These are phyloP conservation scores for Gastrolobium villosum DNA, from an alignment of 306 rosid genomes.

Conservation along the genomic window DNA sequence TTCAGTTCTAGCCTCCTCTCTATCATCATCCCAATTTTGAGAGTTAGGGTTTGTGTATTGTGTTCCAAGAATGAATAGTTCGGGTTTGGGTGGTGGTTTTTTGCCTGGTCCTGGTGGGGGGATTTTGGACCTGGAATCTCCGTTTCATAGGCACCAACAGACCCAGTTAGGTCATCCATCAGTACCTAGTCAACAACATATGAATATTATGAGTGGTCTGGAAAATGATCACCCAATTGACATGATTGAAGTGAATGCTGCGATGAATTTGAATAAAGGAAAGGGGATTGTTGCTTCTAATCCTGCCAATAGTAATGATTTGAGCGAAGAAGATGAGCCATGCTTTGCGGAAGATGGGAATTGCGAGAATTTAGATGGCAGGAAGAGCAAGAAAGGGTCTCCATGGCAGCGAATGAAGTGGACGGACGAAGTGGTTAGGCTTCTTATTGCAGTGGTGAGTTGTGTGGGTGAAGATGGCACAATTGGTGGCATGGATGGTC, in stretches of 20 bases:
- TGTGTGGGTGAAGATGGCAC: slow-evolving; percentile 91
- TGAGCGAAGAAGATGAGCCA: slow-evolving; percentile 87
- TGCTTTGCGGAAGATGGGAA: slow-evolving; percentile 74
- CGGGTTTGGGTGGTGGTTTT: slow-evolving; percentile 84
- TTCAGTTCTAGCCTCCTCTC: slow-evolving; percentile 2
- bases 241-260: slow-evolving; percentile 59
- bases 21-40: slow-evolving; percentile 26
- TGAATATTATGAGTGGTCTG: slow-evolving; percentile 64
- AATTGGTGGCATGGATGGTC: slow-evolving; percentile 64
- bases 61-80: slow-evolving; percentile 67
- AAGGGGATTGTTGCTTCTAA: slow-evolving; percentile 58
- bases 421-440: slow-evolving; percentile 90
- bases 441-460: slow-evolving; percentile 84
- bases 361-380: slow-evolving; percentile 65
- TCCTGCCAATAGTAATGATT: slow-evolving; percentile 53
- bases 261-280: slow-evolving; percentile 59
- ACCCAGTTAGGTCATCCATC: slow-evolving; percentile 64
- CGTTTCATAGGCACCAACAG: slow-evolving; percentile 68
- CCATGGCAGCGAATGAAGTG: slow-evolving; percentile 99
- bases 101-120: slow-evolving; percentile 69
- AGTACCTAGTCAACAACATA: slow-evolving; percentile 59
- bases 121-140: slow-evolving; percentile 69
- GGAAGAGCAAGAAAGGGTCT: slow-evolving; percentile 71
- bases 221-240: slow-evolving; percentile 64
- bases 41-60: slow-evolving; percentile 52